Percentiles rank a stretch among this genome's conserved stretches.
Conservation (phyloP, 1,284 basidiomycete species). For the Fomitopsis pinicola region DNA sequence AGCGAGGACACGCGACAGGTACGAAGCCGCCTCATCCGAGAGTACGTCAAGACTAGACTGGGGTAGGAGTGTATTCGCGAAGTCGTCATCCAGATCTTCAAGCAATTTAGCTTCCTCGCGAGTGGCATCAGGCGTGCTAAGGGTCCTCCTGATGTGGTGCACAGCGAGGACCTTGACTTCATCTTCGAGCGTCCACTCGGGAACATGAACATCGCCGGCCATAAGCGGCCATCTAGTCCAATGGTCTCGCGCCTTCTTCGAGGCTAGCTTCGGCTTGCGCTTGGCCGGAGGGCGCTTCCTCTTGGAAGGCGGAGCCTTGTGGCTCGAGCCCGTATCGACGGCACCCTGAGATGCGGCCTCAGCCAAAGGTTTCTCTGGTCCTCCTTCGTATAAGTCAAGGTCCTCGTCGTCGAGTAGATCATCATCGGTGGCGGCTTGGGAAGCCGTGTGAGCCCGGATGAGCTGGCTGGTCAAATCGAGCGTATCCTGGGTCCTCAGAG, state of each 20-base stretch:
- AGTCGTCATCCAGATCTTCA: conserved; percentile 26
- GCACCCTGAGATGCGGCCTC: conserved; percentile 4
- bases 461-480: conserved; percentile 53
- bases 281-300: conserved; percentile 11
- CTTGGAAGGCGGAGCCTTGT: background rate
- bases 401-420: conserved; percentile 9
- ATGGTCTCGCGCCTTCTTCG: conserved; percentile 26
- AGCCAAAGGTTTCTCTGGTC: conserved; percentile 7
- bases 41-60: conserved; percentile 16
- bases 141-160: conserved; percentile 10
- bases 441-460: conserved; percentile 11
- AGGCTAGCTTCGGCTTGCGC: conserved; percentile 17
- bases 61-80: conserved; percentile 30
- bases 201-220: conserved; percentile 47
- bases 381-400: conserved; percentile 7
- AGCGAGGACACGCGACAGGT: conserved; percentile 42
- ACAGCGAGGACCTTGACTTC: conserved; percentile 46
- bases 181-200: conserved; percentile 58
- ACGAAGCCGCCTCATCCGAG: conserved; percentile 32
- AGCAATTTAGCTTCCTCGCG: conserved; percentile 28
- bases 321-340: background rate
- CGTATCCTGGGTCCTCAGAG: conserved; percentile 46
- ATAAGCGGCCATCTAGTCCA: conserved; percentile 70
- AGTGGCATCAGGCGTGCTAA: background rate
- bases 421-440: conserved; percentile 3